These are phyloP conservation scores for Aureobasidium zeae DNA, from an alignment of 2,329 filamentous ascomycete species.

Conservation along the genomic window DNA sequence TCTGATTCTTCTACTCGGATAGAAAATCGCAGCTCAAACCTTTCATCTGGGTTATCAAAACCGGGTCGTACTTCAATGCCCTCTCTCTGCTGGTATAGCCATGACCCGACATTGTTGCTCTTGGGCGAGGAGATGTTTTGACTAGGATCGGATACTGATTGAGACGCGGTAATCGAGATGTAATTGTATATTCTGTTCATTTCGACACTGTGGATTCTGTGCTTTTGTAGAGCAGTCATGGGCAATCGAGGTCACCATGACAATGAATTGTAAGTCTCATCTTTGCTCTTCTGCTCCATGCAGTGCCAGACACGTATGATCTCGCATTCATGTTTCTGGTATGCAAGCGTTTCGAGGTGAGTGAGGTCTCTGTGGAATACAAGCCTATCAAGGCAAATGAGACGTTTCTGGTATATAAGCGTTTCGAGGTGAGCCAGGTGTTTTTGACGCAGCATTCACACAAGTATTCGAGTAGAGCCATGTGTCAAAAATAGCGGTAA, in stretches of 20 bases:
- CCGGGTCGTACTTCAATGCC: neutral
- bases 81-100: too few relatives aligned
- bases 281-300: neutral
- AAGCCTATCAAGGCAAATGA: too few relatives aligned
- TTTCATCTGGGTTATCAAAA: neutral
- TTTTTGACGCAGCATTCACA: neutral
- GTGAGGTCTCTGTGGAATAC: neutral
- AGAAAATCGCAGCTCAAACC: neutral
- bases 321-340: neutral
- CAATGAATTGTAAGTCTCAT: constrained; percentile 1
- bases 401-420: neutral
- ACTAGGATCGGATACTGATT: too few relatives aligned
- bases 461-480: too few relatives aligned
- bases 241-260: too few relatives aligned
- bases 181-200: too few relatives aligned
- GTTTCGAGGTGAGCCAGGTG: neutral
- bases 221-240: too few relatives aligned
- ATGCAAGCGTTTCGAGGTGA: neutral
- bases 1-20: neutral
- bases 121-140: too few relatives aligned
- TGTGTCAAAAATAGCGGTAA: too few relatives aligned
- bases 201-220: too few relatives aligned
- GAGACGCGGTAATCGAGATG: too few relatives aligned
- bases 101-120: too few relatives aligned
- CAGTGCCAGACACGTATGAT: neutral